phyloP scores from a whole-genome alignment of 768 basidiomycete genomes.

The Solioccasus polychromus region DNA sequence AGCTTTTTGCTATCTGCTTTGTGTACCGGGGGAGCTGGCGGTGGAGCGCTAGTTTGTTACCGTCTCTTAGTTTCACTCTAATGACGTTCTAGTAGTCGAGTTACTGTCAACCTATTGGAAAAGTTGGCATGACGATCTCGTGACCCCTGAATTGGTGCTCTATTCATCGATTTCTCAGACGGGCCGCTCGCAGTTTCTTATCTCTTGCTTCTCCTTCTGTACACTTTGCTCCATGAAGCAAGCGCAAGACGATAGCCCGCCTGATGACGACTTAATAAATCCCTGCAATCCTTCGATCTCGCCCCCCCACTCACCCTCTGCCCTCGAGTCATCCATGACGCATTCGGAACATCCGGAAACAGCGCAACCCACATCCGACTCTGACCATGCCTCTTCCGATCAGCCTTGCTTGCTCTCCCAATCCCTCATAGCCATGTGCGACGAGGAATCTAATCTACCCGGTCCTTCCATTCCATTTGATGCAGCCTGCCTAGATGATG shows the following conservation, averaged over 20 bases:
- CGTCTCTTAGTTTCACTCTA: background rate
- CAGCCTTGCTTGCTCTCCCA: constrained; percentile 13
- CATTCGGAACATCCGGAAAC: constrained; percentile 14
- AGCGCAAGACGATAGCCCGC: constrained; percentile 43
- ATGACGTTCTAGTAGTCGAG: background rate
- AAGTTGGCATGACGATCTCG: constrained; percentile 8
- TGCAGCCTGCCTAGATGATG: constrained; percentile 9
- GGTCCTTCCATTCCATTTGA: constrained; percentile 14
- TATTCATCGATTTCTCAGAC: background rate
- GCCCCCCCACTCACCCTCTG: constrained; percentile 6
- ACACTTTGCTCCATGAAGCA: constrained; percentile 37
- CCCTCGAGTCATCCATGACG: constrained; percentile 13
- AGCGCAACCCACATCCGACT: background rate
- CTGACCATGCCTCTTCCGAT: background rate
- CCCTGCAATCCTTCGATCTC: constrained; percentile 3
- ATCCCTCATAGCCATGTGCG: constrained; percentile 7
- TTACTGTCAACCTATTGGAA: background rate
- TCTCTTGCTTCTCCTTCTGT: constrained; percentile 22
- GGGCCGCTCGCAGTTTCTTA: background rate
- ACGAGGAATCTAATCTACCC: constrained; percentile 33
- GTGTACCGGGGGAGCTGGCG: constrained; percentile 6
- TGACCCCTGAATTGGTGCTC: constrained; percentile 10
- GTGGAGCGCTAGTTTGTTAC: constrained; percentile 1
- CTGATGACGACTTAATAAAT: constrained; percentile 7
- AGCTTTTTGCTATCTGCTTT: constrained; percentile 11